Conservation (phyloP, 208 protist genomes). For the Wallacemonas rigidus region DNA sequence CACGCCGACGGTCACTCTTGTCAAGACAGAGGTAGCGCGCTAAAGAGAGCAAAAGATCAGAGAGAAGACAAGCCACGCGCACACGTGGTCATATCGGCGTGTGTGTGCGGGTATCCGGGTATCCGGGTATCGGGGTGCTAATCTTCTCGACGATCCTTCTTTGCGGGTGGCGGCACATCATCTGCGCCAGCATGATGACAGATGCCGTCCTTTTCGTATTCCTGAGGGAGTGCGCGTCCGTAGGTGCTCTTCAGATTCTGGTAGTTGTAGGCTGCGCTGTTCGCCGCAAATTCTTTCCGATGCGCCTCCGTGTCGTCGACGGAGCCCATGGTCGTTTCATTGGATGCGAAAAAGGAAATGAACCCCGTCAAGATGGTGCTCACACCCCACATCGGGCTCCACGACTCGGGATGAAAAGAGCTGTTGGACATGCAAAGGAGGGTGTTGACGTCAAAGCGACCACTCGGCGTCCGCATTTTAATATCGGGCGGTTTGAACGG, state of each 20-base stretch:
- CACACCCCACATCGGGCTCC: constrained; percentile 88
- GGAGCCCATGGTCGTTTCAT: constrained; percentile 48
- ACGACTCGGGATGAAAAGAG: constrained; percentile 87
- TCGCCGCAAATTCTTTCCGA: constrained; percentile 42
- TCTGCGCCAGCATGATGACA: neutral
- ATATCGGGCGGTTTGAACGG: constrained; percentile 95
- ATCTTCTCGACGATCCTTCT: constrained; percentile 1
- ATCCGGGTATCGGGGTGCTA: no score
- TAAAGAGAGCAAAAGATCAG: no score
- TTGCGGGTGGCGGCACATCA: neutral
- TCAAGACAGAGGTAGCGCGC: no score
- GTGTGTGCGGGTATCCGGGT: no score
- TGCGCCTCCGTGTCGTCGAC: constrained; percentile 30
- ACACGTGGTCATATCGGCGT: no score
- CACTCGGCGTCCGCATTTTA: constrained; percentile 84
- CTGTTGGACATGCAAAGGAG: constrained; percentile 85
- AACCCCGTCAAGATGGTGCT: constrained; percentile 82
- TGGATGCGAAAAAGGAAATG: constrained; percentile 78
- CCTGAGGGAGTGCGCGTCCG: constrained; percentile 45
- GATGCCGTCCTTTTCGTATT: constrained; percentile 39
- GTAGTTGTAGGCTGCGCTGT: constrained; percentile 63
- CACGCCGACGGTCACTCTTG: no score
- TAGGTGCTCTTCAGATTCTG: constrained; percentile 36
- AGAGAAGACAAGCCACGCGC: no score
- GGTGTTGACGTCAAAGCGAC: constrained; percentile 66